Evolutionary conservation across 352 stramenopile genomes (phyloP).

Genomic region (Globisporangium echinulatum): DNA sequence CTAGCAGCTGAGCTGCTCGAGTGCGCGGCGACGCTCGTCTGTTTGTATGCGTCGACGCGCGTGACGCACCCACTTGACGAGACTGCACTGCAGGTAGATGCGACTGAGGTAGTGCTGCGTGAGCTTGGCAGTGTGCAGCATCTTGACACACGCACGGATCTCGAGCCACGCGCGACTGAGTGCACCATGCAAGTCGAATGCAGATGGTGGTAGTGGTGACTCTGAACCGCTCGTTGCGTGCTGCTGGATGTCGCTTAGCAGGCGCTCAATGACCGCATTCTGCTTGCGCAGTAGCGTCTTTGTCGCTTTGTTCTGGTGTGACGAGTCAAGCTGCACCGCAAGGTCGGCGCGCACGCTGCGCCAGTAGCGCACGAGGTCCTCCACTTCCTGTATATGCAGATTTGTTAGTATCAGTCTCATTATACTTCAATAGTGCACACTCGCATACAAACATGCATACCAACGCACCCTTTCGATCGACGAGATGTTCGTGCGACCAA

Average conservation of each 20-base stretch:
- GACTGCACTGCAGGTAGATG: slow-evolving; percentile 49
- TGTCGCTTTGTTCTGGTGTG: slow-evolving; percentile 56
- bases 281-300: slow-evolving; percentile 56
- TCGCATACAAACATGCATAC: not conserved
- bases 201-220: too few relatives aligned
- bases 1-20: slow-evolving; percentile 14
- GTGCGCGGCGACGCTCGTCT: slow-evolving; percentile 16
- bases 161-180: slow-evolving; percentile 46
- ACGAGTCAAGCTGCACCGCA: slow-evolving; percentile 39
- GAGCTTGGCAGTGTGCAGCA: slow-evolving; percentile 57
- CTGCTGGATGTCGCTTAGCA: slow-evolving; percentile 29
- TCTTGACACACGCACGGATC: slow-evolving; percentile 52
- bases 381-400: slow-evolving; percentile 27
- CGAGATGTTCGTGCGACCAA: slow-evolving; percentile 50
- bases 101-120: slow-evolving; percentile 67
- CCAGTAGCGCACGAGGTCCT: slow-evolving; percentile 65
- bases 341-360: slow-evolving; percentile 40
- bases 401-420: too few relatives aligned
- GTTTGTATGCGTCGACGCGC: slow-evolving; percentile 30
- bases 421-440: too few relatives aligned
- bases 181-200: slow-evolving; percentile 1
- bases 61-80: slow-evolving; percentile 54
- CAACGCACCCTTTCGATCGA: slow-evolving; percentile 29
- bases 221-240: slow-evolving; percentile 6
- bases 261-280: slow-evolving; percentile 45